A percentile compares a stretch with the other conserved stretches of the same genome.
Evolutionary conservation across 1,139 yeast species (phyloP).

Genomic region (Kodamaea derodonti): DNA sequence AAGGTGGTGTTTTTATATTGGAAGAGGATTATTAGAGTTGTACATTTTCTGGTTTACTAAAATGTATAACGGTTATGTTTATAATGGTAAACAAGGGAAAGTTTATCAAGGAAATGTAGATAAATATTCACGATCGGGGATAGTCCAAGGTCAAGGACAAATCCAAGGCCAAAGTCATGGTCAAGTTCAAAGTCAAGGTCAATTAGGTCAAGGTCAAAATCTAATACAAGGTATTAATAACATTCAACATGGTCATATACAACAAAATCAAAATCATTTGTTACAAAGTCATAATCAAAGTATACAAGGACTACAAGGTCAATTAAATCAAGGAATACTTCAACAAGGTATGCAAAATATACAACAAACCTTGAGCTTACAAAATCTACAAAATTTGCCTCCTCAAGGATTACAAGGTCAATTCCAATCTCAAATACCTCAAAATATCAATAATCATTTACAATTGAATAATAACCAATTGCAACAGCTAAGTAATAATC

Average conservation of each 20-base stretch:
- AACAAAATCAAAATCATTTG: background rate
- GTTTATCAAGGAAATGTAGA: too few species aligned
- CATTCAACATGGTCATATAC: too few species aligned
- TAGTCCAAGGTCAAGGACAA: background rate
- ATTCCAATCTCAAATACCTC: background rate
- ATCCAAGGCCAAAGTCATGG: background rate
- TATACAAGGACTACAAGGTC: background rate
- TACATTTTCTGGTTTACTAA: too few species aligned
- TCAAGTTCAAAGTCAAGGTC: background rate
- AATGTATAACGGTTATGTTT: background rate
- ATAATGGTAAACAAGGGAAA: background rate
- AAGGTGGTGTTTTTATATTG: too few species aligned
- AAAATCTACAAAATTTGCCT: background rate
- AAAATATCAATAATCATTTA: conserved; percentile 7
- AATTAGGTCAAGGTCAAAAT: background rate
- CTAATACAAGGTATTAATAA: too few species aligned
- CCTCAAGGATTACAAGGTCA: background rate
- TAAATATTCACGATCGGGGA: too few species aligned
- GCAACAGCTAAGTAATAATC: too few species aligned
- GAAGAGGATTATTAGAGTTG: too few species aligned
- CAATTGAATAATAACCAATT: too few species aligned
- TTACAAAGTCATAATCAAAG: background rate
- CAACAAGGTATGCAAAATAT: background rate
- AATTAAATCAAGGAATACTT: conserved; percentile 7
- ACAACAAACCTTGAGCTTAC: background rate